A percentile compares a stretch with the other conserved stretches of the same genome.
Evolutionary conservation across 164 flowering plant species (phyloP).

Genomic region (Vitis rotundifolia): DNA sequence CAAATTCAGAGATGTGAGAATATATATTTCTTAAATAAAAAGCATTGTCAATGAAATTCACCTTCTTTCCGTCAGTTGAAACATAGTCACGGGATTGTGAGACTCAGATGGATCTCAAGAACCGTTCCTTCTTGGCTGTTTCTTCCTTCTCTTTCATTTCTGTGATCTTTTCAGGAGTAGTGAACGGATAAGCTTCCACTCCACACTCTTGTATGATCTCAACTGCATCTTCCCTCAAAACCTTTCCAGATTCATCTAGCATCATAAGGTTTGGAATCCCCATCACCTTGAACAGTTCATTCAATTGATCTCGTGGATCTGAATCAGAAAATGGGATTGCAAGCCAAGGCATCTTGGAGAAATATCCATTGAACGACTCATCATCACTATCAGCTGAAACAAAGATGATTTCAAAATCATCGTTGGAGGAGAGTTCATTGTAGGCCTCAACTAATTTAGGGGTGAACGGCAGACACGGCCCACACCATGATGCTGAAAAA

Average conservation of each 20-base stretch:
- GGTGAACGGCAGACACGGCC: slow-evolving; percentile 55
- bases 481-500: slow-evolving; percentile 71
- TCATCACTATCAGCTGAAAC: slow-evolving; percentile 54
- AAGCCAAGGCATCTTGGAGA: slow-evolving; percentile 85
- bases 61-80: slow-evolving; percentile 27
- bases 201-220: slow-evolving; percentile 49
- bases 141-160: slow-evolving; percentile 55
- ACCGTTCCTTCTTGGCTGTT: slow-evolving; percentile 47
- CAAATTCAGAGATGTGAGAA: not conserved
- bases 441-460: slow-evolving; percentile 51
- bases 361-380: slow-evolving; percentile 52
- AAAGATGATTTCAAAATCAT: slow-evolving; percentile 60
- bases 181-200: slow-evolving; percentile 59
- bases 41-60: slow-evolving; percentile 10
- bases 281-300: slow-evolving; percentile 40
- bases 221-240: slow-evolving; percentile 40
- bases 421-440: slow-evolving; percentile 36
- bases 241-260: slow-evolving; percentile 48
- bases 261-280: slow-evolving; percentile 69
- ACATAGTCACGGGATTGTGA: slow-evolving; percentile 41
- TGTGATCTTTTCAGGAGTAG: slow-evolving; percentile 38
- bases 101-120: slow-evolving; percentile 56
- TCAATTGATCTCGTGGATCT: slow-evolving; percentile 30
- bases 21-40: not conserved
- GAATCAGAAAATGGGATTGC: slow-evolving; percentile 75